Percentiles rank a stretch among this genome's conserved stretches.
phyloP scores from a whole-genome alignment of 2,329 filamentous ascomycete genomes.

The Alternaria ventricosa region DNA sequence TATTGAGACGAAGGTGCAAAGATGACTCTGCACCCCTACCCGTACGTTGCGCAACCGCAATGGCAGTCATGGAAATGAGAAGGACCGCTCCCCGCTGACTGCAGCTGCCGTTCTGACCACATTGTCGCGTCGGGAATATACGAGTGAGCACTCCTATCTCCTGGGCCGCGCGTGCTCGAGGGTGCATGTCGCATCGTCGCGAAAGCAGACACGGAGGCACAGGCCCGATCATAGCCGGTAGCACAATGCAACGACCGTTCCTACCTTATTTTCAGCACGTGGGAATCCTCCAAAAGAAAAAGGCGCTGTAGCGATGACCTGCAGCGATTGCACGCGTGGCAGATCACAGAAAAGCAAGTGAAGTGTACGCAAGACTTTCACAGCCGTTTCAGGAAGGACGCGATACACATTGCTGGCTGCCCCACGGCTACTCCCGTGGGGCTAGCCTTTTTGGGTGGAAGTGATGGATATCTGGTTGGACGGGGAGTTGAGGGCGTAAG shows the following conservation, averaged over 20 bases:
- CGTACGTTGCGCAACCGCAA: background rate
- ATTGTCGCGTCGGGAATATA: background rate
- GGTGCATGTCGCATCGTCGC: background rate
- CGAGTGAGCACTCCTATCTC: background rate
- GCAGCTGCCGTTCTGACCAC: background rate
- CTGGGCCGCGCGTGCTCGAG: background rate
- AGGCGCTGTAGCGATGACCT: background rate
- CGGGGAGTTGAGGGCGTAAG: background rate
- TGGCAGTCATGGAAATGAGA: background rate
- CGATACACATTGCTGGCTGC: conserved; percentile 11
- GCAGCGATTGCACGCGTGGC: background rate
- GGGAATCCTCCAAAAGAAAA: background rate
- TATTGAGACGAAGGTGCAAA: background rate
- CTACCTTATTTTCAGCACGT: background rate
- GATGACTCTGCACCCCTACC: background rate
- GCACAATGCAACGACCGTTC: background rate
- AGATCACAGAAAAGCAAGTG: background rate
- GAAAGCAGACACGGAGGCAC: background rate
- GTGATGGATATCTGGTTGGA: background rate
- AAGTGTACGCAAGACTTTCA: background rate
- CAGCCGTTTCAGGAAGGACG: conserved; percentile 13
- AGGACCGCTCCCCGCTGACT: background rate
- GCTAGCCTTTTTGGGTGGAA: conserved; percentile 19
- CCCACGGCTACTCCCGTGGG: conserved; percentile 32
- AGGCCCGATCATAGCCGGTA: background rate